phyloP scores from a whole-genome alignment of 495 filamentous ascomycete genomes.

The Penicillium fimorum region DNA sequence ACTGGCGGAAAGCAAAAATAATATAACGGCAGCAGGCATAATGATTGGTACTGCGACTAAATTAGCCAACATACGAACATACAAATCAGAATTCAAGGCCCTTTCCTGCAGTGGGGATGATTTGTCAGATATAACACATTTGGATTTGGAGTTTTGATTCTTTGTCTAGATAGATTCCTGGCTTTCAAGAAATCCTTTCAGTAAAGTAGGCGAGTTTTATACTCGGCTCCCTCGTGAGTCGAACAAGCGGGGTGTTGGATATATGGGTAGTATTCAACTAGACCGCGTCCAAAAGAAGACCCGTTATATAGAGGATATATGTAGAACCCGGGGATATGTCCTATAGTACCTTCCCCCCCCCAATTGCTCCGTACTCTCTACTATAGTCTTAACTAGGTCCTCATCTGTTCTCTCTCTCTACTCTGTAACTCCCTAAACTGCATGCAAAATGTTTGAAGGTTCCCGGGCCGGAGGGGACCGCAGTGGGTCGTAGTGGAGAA shows the following conservation, averaged over 20 bases:
- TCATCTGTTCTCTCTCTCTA: neutral
- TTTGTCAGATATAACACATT: constrained; percentile 17
- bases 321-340: no score
- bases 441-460: constrained; percentile 26
- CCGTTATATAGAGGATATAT: constrained; percentile 8
- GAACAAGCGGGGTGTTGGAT: constrained; percentile 23
- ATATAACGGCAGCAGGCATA: constrained; percentile 15
- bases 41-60: constrained; percentile 16
- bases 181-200: neutral
- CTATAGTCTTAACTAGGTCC: no score
- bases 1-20: constrained; percentile 20
- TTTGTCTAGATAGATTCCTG: constrained; percentile 22
- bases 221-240: constrained; percentile 23
- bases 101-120: neutral
- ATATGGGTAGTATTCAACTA: constrained; percentile 14
- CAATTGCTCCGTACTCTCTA: no score
- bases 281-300: constrained; percentile 13
- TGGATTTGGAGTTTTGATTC: neutral
- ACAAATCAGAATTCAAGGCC: neutral
- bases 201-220: constrained; percentile 18
- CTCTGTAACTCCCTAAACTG: neutral
- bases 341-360: no score
- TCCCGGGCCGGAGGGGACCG: constrained; percentile 33
- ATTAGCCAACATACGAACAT: constrained; percentile 8
- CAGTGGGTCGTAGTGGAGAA: constrained; percentile 30